Evolutionary conservation across 768 basidiomycete species (phyloP), one percentile per base, ranked within the genome.

Genomic region (Lactifluus subvellereus): DNA sequence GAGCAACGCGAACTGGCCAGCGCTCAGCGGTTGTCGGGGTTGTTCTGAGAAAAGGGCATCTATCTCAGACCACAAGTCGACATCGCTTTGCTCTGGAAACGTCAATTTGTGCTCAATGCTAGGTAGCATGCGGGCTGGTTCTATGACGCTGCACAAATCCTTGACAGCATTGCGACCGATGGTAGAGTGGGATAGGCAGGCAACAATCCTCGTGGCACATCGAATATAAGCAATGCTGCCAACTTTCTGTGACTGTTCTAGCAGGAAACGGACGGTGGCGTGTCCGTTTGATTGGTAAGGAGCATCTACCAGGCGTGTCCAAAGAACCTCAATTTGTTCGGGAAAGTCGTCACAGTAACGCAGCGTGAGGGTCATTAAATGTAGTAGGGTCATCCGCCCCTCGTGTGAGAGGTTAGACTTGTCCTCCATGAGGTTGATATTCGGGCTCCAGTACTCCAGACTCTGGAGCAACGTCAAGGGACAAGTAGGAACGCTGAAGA

Each of bases 1-100:
- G 9, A 96, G 78, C 75, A 94, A 83, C 1, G 94, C 93, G 70
- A 91, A 91, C 70, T 96, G 94, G 14, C 91, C 91, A 0, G 90
- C 84, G 16, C 90, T 89, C 54, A 96, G 77, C 2, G 83, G 77
- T 52, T 88, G 75, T 37, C 86, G 77, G 11, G 89, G 87, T 65
- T 87, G 82, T 61, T 85, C 85, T 1, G 81, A 84, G 71, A 90
- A 94, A 43, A 92, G 71, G 10, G 84, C 82, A 67, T 89, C 88
- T 20, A 94, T 81, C 68, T 91, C 87, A 16, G 87, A 85, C 88
- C 89, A 89, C 8, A 91, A 72, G 61, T 87, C 87, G 71, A 88
- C 78, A 58, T 90, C 89, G 52, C 83, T 82, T 33, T 83, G 80
- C 60, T 79, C 81, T 20, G 85, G 88, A 59, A 71, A 75, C 50